Evolutionary conservation across 140 eudicot genomes (phyloP), one percentile per base, ranked within the genome.

Genomic region (Oenanthe javanica): DNA sequence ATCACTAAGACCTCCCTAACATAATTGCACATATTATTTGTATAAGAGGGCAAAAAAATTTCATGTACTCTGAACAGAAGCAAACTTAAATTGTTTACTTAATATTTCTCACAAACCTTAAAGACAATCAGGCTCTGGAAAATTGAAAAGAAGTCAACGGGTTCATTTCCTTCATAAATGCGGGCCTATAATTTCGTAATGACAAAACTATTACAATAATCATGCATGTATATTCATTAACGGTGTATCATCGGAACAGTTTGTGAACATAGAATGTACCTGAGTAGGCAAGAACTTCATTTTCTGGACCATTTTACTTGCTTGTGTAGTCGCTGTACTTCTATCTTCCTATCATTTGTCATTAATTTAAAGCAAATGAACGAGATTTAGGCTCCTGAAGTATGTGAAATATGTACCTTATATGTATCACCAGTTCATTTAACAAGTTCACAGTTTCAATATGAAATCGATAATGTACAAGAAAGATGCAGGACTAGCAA

Each of bases 101-200:
- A 38, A 36, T 27, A 21, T 11, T 31, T 72, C 77, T 75, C 81
- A 76, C 96, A 80, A 79, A 92, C 99, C 97, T 93, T 91, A 70
- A 91, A 85, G 40, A 91, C 90, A 82, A 96, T 82, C 83, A 91
- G 91, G 94, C 98, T 89, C 88, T 96, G 99, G 69, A 96, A 91
- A 82, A 96, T 90, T 73, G 97, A 88, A 79, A 91, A 93, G 89
- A 96, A 93, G 85, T 87, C 97, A 76, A 89, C 81, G 51, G 99
- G 91, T 86, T 96, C 98, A 31, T 79, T 82, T 88, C 98, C 99
- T 84, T 96, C 98, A 27, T 75, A 89, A 75, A 96, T 79, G 76
- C 96, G 96, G 84, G 96, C 89, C 98, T 96, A 78, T 63, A 85
- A 77, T 78, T 75, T 19, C 82, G 0, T 47, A 23, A 79, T 27